Evolutionary conservation across 345 rosid species (phyloP).

Genomic region (Gossypium herbaceum): DNA sequence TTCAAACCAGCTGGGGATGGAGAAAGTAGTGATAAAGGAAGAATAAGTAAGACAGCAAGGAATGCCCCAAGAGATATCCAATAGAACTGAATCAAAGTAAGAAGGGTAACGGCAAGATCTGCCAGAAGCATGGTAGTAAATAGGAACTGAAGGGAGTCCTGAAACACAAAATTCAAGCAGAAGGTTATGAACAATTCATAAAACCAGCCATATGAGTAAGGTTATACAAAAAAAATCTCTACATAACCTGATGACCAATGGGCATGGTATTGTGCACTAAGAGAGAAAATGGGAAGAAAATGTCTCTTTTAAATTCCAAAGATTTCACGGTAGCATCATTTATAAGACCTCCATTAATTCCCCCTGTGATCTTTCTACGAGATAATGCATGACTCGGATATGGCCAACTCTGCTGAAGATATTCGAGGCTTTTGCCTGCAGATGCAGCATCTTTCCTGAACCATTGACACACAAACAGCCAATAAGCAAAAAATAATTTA

Average conservation of each 20-base stretch:
- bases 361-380: slow-evolving; percentile 80
- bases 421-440: slow-evolving; percentile 44
- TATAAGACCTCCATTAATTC: slow-evolving; percentile 82
- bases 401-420: slow-evolving; percentile 52
- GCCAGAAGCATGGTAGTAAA: slow-evolving; percentile 78
- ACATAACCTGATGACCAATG: slow-evolving; percentile 75
- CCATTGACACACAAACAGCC: slow-evolving; percentile 17
- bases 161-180: slow-evolving; percentile 29
- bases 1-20: slow-evolving; percentile 93
- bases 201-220: not conserved
- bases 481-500: slow-evolving; percentile 11
- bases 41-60: slow-evolving; percentile 79
- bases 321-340: slow-evolving; percentile 64
- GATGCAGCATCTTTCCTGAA: slow-evolving; percentile 49
- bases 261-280: slow-evolving; percentile 83
- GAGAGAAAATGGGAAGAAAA: slow-evolving; percentile 72
- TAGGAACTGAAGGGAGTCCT: slow-evolving; percentile 73
- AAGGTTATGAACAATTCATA: slow-evolving; percentile 3
- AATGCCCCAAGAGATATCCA: slow-evolving; percentile 87
- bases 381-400: slow-evolving; percentile 57
- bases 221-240: slow-evolving; percentile 10
- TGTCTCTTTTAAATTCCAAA: slow-evolving; percentile 64
- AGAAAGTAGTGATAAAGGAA: slow-evolving; percentile 81
- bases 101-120: slow-evolving; percentile 81
- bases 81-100: slow-evolving; percentile 76